Percentiles rank a stretch among this genome's conserved stretches.
Conservation (phyloP, 139 green algal species). For the Picochlorum sp. region DNA sequence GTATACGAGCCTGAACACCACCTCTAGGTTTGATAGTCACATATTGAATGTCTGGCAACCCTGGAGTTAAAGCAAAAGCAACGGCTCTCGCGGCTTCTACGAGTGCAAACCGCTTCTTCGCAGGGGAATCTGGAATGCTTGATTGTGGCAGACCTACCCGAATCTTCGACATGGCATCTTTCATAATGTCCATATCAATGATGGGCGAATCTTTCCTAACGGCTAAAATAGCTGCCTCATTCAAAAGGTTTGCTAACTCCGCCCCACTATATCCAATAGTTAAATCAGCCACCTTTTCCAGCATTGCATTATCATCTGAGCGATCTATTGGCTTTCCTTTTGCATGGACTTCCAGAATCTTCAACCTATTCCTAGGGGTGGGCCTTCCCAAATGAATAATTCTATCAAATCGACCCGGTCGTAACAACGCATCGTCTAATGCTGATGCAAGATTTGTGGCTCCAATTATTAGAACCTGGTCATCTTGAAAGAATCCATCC, state of each 20-base stretch:
- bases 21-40: slow-evolving; percentile 43
- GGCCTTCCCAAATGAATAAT: slow-evolving; percentile 61
- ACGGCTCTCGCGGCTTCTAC: slow-evolving; percentile 44
- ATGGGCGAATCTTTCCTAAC: slow-evolving; percentile 23
- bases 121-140: slow-evolving; percentile 24
- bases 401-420: slow-evolving; percentile 66
- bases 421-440: slow-evolving; percentile 63
- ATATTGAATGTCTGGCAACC: slow-evolving; percentile 41
- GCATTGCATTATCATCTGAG: slow-evolving; percentile 31
- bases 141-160: slow-evolving; percentile 38
- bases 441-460: slow-evolving; percentile 61
- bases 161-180: slow-evolving; percentile 47
- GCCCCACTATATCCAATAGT: slow-evolving; percentile 54
- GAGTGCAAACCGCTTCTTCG: slow-evolving; percentile 20
- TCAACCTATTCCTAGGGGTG: slow-evolving; percentile 37
- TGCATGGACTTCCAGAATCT: slow-evolving; percentile 60
- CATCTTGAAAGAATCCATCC: slow-evolving; percentile 10
- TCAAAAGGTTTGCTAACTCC: slow-evolving; percentile 68
- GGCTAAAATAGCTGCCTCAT: slow-evolving; percentile 62
- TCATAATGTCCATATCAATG: slow-evolving; percentile 35
- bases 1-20: slow-evolving; percentile 27
- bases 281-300: slow-evolving; percentile 40
- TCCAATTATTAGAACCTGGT: slow-evolving; percentile 57
- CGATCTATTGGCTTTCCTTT: slow-evolving; percentile 43
- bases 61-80: slow-evolving; percentile 40